Evolutionary conservation across 2,329 filamentous ascomycete species (phyloP).

Genomic region (Reticulascus tulasneorum): DNA sequence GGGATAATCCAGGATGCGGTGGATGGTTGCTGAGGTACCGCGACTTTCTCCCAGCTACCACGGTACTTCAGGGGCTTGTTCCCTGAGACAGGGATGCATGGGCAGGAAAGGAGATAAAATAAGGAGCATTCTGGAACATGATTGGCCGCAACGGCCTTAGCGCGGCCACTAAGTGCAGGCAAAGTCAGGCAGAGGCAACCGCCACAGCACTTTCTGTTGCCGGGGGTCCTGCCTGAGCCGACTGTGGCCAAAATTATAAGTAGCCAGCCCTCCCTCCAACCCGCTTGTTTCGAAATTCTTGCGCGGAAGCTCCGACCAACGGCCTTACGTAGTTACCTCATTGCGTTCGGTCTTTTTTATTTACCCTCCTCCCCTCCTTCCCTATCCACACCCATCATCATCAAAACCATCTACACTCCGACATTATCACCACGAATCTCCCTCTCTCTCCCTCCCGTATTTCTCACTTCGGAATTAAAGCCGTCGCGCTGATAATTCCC

Average conservation of each 20-base stretch:
- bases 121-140: constrained; percentile 21
- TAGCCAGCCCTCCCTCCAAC: constrained; percentile 50
- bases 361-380: constrained; percentile 26
- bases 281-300: constrained; percentile 43
- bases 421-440: background rate
- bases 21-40: too few relatives aligned
- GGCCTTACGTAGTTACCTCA: constrained; percentile 45
- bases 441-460: background rate
- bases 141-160: constrained; percentile 35
- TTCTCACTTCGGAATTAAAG: background rate
- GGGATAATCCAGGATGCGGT: too few relatives aligned
- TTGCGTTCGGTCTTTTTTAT: constrained; percentile 42
- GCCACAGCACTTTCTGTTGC: constrained; percentile 41
- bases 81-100: constrained; percentile 26
- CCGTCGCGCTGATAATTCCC: background rate
- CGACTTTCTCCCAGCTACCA: constrained; percentile 8
- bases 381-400: constrained; percentile 15
- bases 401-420: background rate
- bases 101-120: constrained; percentile 37
- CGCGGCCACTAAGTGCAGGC: constrained; percentile 30
- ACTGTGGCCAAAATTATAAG: constrained; percentile 51
- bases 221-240: constrained; percentile 35
- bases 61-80: constrained; percentile 34
- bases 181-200: constrained; percentile 34
- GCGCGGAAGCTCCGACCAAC: constrained; percentile 54